A percentile compares a stretch with the other conserved stretches of the same genome.
These are phyloP conservation scores for Pueraria montana DNA, from an alignment of 306 rosid genomes.

Conservation along the genomic window DNA sequence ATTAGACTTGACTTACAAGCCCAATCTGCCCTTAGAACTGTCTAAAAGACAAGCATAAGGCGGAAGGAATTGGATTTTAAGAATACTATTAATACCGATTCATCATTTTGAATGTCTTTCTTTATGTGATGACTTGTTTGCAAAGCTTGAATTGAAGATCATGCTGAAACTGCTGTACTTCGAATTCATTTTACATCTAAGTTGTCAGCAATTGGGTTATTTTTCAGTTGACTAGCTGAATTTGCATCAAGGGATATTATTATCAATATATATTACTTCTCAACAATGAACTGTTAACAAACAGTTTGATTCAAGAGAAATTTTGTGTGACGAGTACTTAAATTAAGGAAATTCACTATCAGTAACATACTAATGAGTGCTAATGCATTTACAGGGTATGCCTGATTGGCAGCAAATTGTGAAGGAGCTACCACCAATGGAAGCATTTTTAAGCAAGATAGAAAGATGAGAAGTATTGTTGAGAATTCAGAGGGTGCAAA, in stretches of 20 bases:
- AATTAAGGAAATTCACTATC: not conserved
- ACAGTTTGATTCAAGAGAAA: too few species aligned
- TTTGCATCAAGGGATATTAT: conserved; percentile 18
- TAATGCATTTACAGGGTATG: conserved; percentile 76
- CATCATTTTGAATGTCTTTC: conserved; percentile 20
- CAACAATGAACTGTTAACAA: too few species aligned
- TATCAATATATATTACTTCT: not conserved
- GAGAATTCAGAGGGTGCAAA: conserved; percentile 27
- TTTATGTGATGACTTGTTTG: conserved; percentile 34
- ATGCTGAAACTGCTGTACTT: not conserved
- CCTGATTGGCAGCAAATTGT: conserved; percentile 94
- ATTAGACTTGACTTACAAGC: not conserved
- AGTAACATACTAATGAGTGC: conserved; percentile 5
- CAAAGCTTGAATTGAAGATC: conserved; percentile 18
- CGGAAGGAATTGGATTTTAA: conserved; percentile 6
- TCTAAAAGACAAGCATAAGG: not conserved
- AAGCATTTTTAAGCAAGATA: conserved; percentile 89
- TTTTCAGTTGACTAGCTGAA: conserved; percentile 26
- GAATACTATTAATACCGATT: conserved; percentile 3
- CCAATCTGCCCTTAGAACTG: not conserved
- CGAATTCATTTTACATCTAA: conserved; percentile 7
- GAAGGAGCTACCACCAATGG: conserved; percentile 89
- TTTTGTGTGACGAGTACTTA: not conserved
- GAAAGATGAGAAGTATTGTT: conserved; percentile 66
- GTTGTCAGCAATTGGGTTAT: not conserved